Conservation (phyloP, 495 filamentous ascomycete genomes). For the Penicillium flavigenum region DNA sequence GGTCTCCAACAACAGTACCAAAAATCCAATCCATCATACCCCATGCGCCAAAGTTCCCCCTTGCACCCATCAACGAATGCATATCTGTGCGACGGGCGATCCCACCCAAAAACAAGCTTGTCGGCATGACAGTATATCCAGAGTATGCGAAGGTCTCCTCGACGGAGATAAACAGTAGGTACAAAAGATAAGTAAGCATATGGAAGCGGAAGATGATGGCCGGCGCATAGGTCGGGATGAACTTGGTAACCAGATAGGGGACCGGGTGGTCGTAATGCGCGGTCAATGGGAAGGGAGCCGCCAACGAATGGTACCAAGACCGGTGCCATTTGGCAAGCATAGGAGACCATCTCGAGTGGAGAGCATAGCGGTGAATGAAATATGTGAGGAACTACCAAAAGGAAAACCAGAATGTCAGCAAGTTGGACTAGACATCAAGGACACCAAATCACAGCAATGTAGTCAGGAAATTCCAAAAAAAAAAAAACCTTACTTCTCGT, state of each 20-base stretch:
- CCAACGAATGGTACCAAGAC: constrained; percentile 63
- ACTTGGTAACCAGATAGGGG: constrained; percentile 65
- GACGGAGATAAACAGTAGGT: constrained; percentile 63
- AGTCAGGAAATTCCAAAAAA: neutral
- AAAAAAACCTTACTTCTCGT: constrained; percentile 60
- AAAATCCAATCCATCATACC: constrained; percentile 74
- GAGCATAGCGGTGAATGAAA: constrained; percentile 66
- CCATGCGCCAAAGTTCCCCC: constrained; percentile 76
- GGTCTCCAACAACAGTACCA: constrained; percentile 61
- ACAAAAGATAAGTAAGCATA: constrained; percentile 74
- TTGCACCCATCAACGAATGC: constrained; percentile 60
- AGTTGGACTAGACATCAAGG: neutral
- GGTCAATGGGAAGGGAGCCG: constrained; percentile 62
- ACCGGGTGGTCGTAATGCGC: constrained; percentile 80
- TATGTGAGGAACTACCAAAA: constrained; percentile 55
- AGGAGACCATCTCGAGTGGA: constrained; percentile 52
- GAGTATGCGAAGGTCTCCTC: constrained; percentile 77
- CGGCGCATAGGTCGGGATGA: constrained; percentile 73
- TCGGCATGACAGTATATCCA: constrained; percentile 74
- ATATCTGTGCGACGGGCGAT: constrained; percentile 67
- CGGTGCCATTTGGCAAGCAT: constrained; percentile 52
- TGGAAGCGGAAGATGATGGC: constrained; percentile 66
- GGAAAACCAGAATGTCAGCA: constrained; percentile 5
- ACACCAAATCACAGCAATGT: neutral
- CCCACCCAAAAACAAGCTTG: constrained; percentile 67